phyloP scores from a whole-genome alignment of 768 basidiomycete genomes.

The Suillus spraguei region DNA sequence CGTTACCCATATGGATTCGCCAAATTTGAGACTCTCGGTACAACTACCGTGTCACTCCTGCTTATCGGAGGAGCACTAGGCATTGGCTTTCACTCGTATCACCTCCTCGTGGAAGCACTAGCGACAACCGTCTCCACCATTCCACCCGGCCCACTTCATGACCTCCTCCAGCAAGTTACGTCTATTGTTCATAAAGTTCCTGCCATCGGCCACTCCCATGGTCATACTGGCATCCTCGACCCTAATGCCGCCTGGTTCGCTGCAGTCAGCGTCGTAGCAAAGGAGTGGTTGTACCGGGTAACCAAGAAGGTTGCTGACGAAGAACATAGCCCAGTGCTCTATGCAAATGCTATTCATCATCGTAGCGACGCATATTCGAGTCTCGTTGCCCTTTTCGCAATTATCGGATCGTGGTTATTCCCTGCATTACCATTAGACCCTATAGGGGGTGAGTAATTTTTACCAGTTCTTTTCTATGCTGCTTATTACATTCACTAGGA shows the following conservation, averaged over 20 bases:
- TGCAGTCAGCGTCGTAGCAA: slow-evolving; percentile 71
- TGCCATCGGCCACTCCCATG: slow-evolving; percentile 53
- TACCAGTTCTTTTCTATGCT: background rate
- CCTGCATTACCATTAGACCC: slow-evolving; percentile 91
- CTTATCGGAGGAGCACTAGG: slow-evolving; percentile 83
- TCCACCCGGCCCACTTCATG: slow-evolving; percentile 64
- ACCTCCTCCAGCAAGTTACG: slow-evolving; percentile 60
- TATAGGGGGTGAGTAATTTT: slow-evolving; percentile 71
- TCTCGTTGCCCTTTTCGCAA: slow-evolving; percentile 87
- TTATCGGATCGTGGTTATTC: slow-evolving; percentile 86
- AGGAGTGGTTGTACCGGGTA: slow-evolving; percentile 92
- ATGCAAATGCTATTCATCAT: slow-evolving; percentile 97
- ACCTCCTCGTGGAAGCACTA: slow-evolving; percentile 77
- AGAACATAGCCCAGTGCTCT: slow-evolving; percentile 87
- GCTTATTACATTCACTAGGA: slow-evolving; percentile 44
- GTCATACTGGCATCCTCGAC: slow-evolving; percentile 64
- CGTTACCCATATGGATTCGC: slow-evolving; percentile 87
- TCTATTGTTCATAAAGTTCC: slow-evolving; percentile 58
- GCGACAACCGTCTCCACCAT: slow-evolving; percentile 63
- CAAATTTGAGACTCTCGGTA: slow-evolving; percentile 95
- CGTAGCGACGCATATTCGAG: slow-evolving; percentile 97
- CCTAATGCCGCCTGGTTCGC: slow-evolving; percentile 99
- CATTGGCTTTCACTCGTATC: slow-evolving; percentile 89
- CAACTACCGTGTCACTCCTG: slow-evolving; percentile 85
- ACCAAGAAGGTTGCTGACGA: slow-evolving; percentile 90